Evolutionary conservation across 768 basidiomycete genomes (phyloP).

Genomic region (Tricholomella constricta): DNA sequence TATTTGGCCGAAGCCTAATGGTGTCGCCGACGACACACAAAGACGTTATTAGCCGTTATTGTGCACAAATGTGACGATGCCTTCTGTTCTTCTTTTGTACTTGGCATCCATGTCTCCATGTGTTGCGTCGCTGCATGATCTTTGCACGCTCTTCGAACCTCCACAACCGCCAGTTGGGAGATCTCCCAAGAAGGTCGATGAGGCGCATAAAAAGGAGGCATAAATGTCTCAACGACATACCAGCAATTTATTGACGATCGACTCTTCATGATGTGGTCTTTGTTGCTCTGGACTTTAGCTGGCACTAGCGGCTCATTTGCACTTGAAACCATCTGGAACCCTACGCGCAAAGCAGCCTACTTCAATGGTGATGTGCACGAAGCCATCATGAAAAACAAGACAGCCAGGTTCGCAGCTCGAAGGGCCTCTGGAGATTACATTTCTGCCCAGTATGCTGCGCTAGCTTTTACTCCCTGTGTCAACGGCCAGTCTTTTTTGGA

Average conservation of each 20-base stretch:
- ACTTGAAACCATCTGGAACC: slow-evolving; percentile 1
- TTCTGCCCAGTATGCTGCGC: not conserved
- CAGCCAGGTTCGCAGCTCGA: not conserved
- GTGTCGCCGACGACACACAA: too few species aligned
- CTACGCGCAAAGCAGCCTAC: not conserved
- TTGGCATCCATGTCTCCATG: slow-evolving; percentile 5
- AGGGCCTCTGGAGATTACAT: not conserved
- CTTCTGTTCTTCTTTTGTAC: slow-evolving; percentile 4
- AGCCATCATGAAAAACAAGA: slow-evolving; percentile 2
- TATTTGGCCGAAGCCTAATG: too few species aligned
- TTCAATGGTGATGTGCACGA: not conserved
- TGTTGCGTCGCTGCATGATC: not conserved
- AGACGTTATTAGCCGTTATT: too few species aligned
- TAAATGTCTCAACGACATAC: not conserved
- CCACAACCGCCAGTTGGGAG: not conserved
- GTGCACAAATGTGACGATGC: not conserved
- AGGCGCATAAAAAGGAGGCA: not conserved
- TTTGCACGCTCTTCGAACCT: not conserved
- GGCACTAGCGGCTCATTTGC: not conserved
- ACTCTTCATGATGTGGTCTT: not conserved
- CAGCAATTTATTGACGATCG: not conserved
- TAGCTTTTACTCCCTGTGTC: not conserved
- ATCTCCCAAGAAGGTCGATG: not conserved
- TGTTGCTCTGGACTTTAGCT: not conserved
- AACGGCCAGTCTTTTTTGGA: not conserved